Evolutionary conservation across 2,329 filamentous ascomycete species (phyloP).

Genomic region (Calonectria naviculata): DNA sequence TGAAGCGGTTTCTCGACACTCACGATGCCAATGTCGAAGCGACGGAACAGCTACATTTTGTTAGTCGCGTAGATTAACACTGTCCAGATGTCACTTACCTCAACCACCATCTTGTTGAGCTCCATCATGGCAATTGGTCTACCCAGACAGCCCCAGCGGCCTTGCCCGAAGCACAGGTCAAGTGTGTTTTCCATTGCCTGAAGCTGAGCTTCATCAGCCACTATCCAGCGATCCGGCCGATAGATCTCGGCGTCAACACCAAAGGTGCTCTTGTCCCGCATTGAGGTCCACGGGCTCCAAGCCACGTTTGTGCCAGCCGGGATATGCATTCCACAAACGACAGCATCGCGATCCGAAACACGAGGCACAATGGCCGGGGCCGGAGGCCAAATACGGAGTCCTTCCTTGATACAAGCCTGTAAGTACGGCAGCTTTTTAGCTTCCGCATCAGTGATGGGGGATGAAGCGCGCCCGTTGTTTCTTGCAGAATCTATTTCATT

Average conservation of each 20-base stretch:
- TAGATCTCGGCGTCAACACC: conserved; percentile 6
- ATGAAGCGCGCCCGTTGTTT: neutral
- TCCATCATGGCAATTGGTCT: conserved; percentile 13
- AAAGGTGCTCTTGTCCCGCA: conserved; percentile 9
- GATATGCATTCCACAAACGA: conserved; percentile 1
- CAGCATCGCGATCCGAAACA: conserved; percentile 4
- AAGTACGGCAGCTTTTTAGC: conserved; percentile 7
- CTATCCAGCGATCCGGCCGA: conserved; percentile 3
- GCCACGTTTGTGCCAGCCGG: conserved; percentile 14
- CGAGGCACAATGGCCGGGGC: conserved; percentile 8
- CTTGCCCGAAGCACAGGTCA: conserved; percentile 15
- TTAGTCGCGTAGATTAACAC: neutral
- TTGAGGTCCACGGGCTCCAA: conserved; percentile 9
- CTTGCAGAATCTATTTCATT: conserved; percentile 8
- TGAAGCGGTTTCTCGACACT: neutral
- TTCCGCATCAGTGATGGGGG: neutral
- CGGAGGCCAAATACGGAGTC: conserved; percentile 18
- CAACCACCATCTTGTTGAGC: conserved; percentile 17
- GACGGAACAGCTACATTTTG: neutral
- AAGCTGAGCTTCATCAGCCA: neutral
- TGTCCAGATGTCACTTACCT: neutral
- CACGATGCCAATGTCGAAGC: conserved; percentile 6
- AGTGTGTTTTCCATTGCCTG: conserved; percentile 9
- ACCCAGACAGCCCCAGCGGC: conserved; percentile 13
- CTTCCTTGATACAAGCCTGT: conserved; percentile 9